Evolutionary conservation across 371 early-diverging fungal genomes (phyloP), one percentile per base, ranked within the genome.

Genomic region (Cladochytrium tenue): DNA sequence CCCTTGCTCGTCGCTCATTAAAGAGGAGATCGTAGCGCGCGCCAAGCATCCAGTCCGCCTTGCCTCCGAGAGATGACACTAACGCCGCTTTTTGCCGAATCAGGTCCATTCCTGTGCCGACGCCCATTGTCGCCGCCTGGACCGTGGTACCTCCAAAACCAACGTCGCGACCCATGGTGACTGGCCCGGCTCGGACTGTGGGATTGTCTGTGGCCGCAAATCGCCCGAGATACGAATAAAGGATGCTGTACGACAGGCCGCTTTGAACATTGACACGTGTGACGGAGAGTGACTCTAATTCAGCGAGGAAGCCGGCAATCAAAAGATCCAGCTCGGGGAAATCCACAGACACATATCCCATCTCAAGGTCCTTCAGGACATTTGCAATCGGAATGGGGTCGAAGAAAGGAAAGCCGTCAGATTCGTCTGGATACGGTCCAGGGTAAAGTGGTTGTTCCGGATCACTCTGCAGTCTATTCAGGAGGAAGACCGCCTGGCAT

Each of bases 401-500:
- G 20, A 43, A 43, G 43, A 43, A 43, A 20, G 43, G 43, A 20
- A 43, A 43, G 7, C 43, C 43, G 20, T 43, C 43, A 7, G 43
- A 13, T 7, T 43, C 43, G 43, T 43, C 43, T 43, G 43, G 43
- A 13, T 13, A 13, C 7, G 43, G 43, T 32, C 58, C 68, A 23
- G 76, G 73, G 64, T 68, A 76, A 10, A 73, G 63, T 1, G 66
- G 53, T 36, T 71, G 73, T 13, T 53, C 20, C 20, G 68, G 73
- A 15, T 65, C 20, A 20, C 61, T 56, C 30, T 68, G 66, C 3
- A 76, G 51, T 20, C 76, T 64, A 0, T 66, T 66, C 7, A 76
- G 61, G 10, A 76, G 32, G 53, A 76, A 76, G n/a, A 73, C 51
- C 25, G 76, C 62, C 57, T 76, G 76, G 59, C 67, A 63, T 13